Percentiles rank a stretch among this genome's conserved stretches.
These are phyloP conservation scores for Pythium chondricola DNA, from an alignment of 352 stramenopile genomes.

Conservation along the genomic window DNA sequence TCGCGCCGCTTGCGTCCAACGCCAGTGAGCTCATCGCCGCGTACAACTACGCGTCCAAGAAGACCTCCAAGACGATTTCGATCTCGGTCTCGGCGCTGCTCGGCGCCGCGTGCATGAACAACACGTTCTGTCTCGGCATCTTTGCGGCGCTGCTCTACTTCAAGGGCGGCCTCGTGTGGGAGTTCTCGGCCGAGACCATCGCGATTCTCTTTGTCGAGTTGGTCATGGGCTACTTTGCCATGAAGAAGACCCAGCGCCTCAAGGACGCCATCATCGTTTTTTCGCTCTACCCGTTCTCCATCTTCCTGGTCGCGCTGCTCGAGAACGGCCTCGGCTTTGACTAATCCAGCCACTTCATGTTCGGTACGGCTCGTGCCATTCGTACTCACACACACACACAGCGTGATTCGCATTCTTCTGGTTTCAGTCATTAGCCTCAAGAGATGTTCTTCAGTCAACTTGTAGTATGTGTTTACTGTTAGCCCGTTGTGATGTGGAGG, in stretches of 20 bases:
- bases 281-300: constrained; percentile 90
- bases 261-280: constrained; percentile 79
- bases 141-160: constrained; percentile 97
- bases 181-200: constrained; percentile 97
- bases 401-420: too few species aligned
- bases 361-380: too few species aligned
- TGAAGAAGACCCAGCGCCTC: constrained; percentile 87
- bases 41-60: constrained; percentile 97
- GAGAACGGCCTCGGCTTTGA: constrained; percentile 90
- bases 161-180: constrained; percentile 91
- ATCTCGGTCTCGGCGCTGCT: constrained; percentile 92
- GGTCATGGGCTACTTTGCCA: constrained; percentile 71
- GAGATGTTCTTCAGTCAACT: too few species aligned
- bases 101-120: constrained; percentile 98
- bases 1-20: constrained; percentile 97
- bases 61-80: constrained; percentile 96
- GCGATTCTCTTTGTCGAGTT: constrained; percentile 96
- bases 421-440: too few species aligned
- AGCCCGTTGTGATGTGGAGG: too few species aligned
- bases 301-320: constrained; percentile 90
- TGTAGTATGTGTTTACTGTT: too few species aligned
- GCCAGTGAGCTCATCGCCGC: constrained; percentile 96
- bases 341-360: too few species aligned
- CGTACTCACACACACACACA: too few species aligned
- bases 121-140: constrained; percentile 98